Evolutionary conservation across 345 rosid genomes (phyloP).

Genomic region (Garcia nutans): DNA sequence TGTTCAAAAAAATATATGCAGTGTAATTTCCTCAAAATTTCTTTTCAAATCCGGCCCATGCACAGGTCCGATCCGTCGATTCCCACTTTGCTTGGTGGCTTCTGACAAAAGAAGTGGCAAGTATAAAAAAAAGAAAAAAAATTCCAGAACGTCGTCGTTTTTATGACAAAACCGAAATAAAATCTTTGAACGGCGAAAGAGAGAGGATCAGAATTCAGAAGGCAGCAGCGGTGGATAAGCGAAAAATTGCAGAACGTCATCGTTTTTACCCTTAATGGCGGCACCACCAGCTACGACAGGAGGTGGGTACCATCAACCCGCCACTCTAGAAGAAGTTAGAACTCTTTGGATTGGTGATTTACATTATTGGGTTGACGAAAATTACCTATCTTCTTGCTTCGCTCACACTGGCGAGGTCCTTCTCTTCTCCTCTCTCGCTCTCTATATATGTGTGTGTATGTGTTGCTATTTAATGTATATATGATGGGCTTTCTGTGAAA

Average conservation of each 20-base stretch:
- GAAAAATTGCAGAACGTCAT: no score
- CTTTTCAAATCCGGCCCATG: conserved; percentile 12
- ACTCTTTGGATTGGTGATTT: conserved; percentile 99
- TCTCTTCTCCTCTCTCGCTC: background rate
- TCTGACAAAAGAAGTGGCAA: no score
- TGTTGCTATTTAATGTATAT: no score
- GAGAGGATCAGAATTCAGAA: background rate
- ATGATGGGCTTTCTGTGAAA: background rate
- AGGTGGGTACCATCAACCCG: conserved; percentile 72
- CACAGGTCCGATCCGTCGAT: no score
- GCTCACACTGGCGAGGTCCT: conserved; percentile 94
- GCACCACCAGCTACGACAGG: conserved; percentile 31
- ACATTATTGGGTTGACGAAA: conserved; percentile 91
- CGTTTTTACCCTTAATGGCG: conserved; percentile 16
- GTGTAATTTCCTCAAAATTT: no score
- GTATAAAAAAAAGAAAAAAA: no score
- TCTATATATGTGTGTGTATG: background rate
- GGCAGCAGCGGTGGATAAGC: background rate
- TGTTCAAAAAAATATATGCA: no score
- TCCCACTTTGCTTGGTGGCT: no score
- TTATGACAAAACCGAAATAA: no score
- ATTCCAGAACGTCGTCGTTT: no score
- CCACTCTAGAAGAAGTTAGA: conserved; percentile 82
- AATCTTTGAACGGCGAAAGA: background rate
- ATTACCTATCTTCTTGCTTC: conserved; percentile 83